phyloP scores from a whole-genome alignment of 2,329 filamentous ascomycete species.

The Phialocephala sp. region DNA sequence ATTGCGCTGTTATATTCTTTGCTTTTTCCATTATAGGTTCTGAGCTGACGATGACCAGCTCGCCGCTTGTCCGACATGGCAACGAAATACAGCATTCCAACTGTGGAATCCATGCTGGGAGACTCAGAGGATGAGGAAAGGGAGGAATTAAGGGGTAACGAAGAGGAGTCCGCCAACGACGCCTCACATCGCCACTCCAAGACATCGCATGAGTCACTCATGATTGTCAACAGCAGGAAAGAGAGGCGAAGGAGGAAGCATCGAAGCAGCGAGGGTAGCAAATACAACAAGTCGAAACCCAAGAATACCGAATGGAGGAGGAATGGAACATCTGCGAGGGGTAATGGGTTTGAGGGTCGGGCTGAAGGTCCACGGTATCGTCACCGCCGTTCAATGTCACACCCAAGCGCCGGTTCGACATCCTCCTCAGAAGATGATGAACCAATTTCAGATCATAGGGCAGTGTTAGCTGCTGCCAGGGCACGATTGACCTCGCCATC shows the following conservation, averaged over 20 bases:
- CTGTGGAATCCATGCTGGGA: conserved; percentile 39
- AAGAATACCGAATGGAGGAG: conserved; percentile 33
- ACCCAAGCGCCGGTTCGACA: conserved; percentile 31
- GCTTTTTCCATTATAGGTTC: conserved; percentile 27
- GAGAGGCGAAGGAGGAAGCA: conserved; percentile 34
- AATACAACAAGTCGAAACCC: conserved; percentile 31
- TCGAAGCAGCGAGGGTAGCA: conserved; percentile 31
- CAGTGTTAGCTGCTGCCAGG: conserved; percentile 34
- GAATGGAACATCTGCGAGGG: conserved; percentile 26
- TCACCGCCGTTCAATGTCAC: conserved; percentile 30
- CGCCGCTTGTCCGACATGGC: conserved; percentile 33
- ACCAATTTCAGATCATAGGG: conserved; percentile 34
- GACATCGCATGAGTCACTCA: conserved; percentile 26
- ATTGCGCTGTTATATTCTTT: conserved; percentile 21
- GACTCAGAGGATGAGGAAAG: conserved; percentile 38
- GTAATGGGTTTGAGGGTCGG: conserved; percentile 25
- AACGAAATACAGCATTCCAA: conserved; percentile 36
- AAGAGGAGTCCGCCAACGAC: conserved; percentile 25
- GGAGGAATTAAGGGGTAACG: conserved; percentile 28
- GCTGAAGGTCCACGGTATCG: conserved; percentile 27
- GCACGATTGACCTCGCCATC: conserved; percentile 42
- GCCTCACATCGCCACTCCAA: conserved; percentile 22
- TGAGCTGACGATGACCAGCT: conserved; percentile 9
- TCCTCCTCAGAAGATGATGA: conserved; percentile 38
- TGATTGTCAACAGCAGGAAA: conserved; percentile 35